phyloP scores from a whole-genome alignment of 2,329 filamentous ascomycete genomes.

The Calonectria pseudoreteaudii region DNA sequence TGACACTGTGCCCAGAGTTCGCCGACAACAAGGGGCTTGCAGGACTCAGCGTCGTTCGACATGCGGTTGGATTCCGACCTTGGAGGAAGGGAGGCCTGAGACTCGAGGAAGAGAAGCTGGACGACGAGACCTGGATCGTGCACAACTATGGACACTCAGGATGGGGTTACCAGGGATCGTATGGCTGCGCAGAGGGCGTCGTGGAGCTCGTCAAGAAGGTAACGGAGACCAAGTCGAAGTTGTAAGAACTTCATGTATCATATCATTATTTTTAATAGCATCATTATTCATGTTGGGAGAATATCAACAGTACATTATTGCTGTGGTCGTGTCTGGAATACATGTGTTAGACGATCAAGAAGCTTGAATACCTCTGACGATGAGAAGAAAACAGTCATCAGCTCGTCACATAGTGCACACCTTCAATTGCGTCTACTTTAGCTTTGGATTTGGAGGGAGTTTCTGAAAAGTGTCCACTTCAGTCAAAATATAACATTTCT shows the following conservation, averaged over 20 bases:
- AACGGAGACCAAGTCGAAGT: slow-evolving; percentile 42
- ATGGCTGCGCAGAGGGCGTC: slow-evolving; percentile 76
- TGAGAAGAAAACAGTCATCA: too few species aligned
- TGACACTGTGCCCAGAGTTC: slow-evolving; percentile 73
- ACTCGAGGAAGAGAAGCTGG: slow-evolving; percentile 69
- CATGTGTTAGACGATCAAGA: background rate
- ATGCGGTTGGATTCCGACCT: slow-evolving; percentile 85
- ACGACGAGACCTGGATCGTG: slow-evolving; percentile 73
- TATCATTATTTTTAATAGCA: background rate
- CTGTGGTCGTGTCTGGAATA: background rate
- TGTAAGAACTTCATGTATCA: slow-evolving; percentile 31
- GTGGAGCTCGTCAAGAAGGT: slow-evolving; percentile 76
- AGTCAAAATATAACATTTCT: background rate
- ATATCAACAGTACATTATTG: background rate
- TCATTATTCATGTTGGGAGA: background rate
- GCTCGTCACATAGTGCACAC: too few species aligned
- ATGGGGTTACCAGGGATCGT: slow-evolving; percentile 79
- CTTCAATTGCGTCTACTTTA: too few species aligned
- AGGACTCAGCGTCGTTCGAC: slow-evolving; percentile 80
- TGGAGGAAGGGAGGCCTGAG: slow-evolving; percentile 79
- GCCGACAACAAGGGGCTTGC: slow-evolving; percentile 76
- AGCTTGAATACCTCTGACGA: background rate
- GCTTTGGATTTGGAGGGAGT: too few species aligned
- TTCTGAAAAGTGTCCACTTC: background rate
- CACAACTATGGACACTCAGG: slow-evolving; percentile 86